phyloP scores from a whole-genome alignment of 352 stramenopile species.

The Phytophthora ohioensis region DNA sequence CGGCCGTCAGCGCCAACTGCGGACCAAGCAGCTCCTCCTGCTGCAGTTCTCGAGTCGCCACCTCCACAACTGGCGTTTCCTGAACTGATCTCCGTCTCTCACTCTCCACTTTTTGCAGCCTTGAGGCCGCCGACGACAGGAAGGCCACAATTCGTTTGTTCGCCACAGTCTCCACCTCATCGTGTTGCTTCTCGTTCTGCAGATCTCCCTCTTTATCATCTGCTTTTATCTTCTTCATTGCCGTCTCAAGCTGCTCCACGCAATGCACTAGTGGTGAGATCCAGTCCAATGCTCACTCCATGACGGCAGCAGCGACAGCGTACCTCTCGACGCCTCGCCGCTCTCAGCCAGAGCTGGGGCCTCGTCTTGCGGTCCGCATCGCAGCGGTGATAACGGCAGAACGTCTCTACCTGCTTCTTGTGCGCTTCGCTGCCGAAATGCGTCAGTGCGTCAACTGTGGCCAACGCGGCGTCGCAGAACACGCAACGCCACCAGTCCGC shows the following conservation, averaged over 20 bases:
- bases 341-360: slow-evolving; percentile 47
- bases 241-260: slow-evolving; percentile 24
- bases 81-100: slow-evolving; percentile 6
- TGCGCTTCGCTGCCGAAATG: slow-evolving; percentile 56
- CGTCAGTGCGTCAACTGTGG: slow-evolving; percentile 35
- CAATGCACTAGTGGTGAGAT: slow-evolving; percentile 20
- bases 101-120: slow-evolving; percentile 41
- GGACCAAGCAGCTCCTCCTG: slow-evolving; percentile 21
- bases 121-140: slow-evolving; percentile 47
- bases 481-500: slow-evolving; percentile 41
- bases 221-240: slow-evolving; percentile 4
- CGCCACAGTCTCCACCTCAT: slow-evolving; percentile 4
- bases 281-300: slow-evolving; percentile 1
- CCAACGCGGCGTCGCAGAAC: slow-evolving; percentile 47
- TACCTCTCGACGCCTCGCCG: slow-evolving; percentile 41
- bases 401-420: slow-evolving; percentile 47
- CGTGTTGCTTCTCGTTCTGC: background rate
- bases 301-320: slow-evolving; percentile 9
- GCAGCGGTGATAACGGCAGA: slow-evolving; percentile 67
- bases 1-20: background rate
- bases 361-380: slow-evolving; percentile 53
- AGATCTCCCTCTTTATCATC: background rate
- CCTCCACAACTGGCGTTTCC: background rate
- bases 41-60: slow-evolving; percentile 12
- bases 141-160: slow-evolving; percentile 42